These are phyloP conservation scores for Ogataea nonfermentans DNA, from an alignment of 805 yeast species.

Conservation along the genomic window DNA sequence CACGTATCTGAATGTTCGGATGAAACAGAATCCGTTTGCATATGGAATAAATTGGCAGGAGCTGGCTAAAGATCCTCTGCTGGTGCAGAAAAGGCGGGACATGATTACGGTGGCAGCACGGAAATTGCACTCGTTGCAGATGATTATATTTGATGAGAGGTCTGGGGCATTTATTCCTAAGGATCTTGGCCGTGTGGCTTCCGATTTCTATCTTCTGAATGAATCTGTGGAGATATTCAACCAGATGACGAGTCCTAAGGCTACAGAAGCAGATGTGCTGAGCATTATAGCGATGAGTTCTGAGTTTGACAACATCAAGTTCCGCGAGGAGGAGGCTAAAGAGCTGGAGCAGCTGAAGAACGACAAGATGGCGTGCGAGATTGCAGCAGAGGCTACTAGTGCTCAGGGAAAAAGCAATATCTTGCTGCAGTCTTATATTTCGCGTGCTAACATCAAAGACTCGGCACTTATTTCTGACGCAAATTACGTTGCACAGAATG, in stretches of 20 bases:
- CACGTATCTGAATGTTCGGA: slow-evolving; percentile 88
- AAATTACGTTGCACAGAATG: slow-evolving; percentile 92
- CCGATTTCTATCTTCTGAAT: slow-evolving; percentile 85
- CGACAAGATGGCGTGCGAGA: slow-evolving; percentile 69
- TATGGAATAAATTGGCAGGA: slow-evolving; percentile 92
- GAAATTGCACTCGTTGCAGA: slow-evolving; percentile 79
- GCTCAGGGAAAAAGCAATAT: slow-evolving; percentile 86
- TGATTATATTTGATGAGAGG: slow-evolving; percentile 88
- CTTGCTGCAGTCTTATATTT: slow-evolving; percentile 82
- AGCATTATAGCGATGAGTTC: slow-evolving; percentile 88
- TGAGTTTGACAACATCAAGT: slow-evolving; percentile 87
- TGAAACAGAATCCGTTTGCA: slow-evolving; percentile 90
- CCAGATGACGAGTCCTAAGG: slow-evolving; percentile 75
- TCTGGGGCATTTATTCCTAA: slow-evolving; percentile 78
- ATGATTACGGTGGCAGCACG: slow-evolving; percentile 81
- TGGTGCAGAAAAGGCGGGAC: slow-evolving; percentile 68
- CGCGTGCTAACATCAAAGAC: slow-evolving; percentile 68
- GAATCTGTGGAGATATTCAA: slow-evolving; percentile 89
- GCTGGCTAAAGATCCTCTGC: slow-evolving; percentile 74
- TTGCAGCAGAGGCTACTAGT: slow-evolving; percentile 72
- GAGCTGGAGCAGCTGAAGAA: slow-evolving; percentile 68
- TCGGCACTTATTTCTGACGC: slow-evolving; percentile 84
- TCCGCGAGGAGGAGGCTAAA: slow-evolving; percentile 79
- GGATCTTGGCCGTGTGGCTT: slow-evolving; percentile 90
- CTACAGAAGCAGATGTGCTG: slow-evolving; percentile 88